Conservation (phyloP, 2,329 filamentous ascomycete genomes). For the Monilinia vaccinii-corymbosi region DNA sequence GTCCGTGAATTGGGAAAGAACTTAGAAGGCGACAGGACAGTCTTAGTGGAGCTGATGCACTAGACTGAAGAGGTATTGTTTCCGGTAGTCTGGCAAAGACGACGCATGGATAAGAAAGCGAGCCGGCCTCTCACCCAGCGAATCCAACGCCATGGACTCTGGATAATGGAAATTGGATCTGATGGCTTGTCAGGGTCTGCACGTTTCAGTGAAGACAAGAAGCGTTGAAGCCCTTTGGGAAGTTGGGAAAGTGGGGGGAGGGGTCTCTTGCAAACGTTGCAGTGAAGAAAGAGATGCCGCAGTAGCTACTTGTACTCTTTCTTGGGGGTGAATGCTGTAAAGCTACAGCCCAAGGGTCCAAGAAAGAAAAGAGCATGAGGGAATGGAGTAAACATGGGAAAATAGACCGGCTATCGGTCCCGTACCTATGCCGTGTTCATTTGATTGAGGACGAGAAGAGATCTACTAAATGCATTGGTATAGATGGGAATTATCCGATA, state of each 20-base stretch:
- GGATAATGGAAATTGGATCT: slow-evolving; percentile 18
- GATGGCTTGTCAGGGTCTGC: slow-evolving; percentile 15
- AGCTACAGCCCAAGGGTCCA: too few relatives aligned
- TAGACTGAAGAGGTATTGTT: not conserved
- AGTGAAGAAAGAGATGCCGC: too few relatives aligned
- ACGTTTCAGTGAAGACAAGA: slow-evolving; percentile 12
- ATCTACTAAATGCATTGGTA: not conserved
- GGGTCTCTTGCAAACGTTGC: too few relatives aligned
- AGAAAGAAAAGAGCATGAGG: not conserved
- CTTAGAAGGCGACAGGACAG: not conserved
- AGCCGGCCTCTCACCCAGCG: slow-evolving; percentile 3
- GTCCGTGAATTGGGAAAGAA: not conserved
- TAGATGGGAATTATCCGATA: not conserved
- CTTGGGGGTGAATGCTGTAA: not conserved
- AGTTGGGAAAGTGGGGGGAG: not conserved
- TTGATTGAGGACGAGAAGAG: not conserved
- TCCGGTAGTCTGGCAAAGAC: slow-evolving; percentile 4
- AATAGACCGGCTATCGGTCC: not conserved
- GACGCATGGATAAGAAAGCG: slow-evolving; percentile 10
- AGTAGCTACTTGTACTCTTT: too few relatives aligned
- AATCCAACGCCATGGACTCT: slow-evolving; percentile 18
- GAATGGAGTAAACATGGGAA: not conserved
- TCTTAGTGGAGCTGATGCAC: not conserved
- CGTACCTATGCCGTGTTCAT: not conserved
- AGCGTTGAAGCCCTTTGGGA: slow-evolving; percentile 6